Percentiles rank a stretch among this genome's conserved stretches.
phyloP scores from a whole-genome alignment of 495 filamentous ascomycete genomes.

The Aspergillus campestris region DNA sequence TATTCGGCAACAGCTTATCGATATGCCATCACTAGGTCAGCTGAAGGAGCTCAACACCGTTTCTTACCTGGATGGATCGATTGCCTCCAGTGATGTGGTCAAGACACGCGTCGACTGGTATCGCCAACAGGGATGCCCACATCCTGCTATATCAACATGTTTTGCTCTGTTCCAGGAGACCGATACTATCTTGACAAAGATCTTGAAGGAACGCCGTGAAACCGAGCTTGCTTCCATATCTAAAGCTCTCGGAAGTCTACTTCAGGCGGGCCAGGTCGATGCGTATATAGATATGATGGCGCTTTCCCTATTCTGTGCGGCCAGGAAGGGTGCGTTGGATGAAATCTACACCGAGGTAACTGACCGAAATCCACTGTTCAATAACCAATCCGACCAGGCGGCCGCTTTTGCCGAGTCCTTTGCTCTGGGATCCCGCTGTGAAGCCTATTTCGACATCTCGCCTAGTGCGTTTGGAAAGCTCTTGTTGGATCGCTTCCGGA shows the following conservation, averaged over 20 bases:
- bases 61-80: conserved; percentile 41
- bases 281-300: conserved; percentile 43
- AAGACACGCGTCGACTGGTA: conserved; percentile 45
- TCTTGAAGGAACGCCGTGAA: conserved; percentile 35
- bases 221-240: conserved; percentile 35
- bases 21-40: conserved; percentile 41
- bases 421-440: conserved; percentile 52
- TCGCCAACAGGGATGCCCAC: conserved; percentile 31
- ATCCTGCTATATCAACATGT: conserved; percentile 30
- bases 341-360: conserved; percentile 53
- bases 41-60: conserved; percentile 40
- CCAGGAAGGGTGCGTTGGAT: conserved; percentile 46
- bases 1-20: conserved; percentile 41
- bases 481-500: conserved; percentile 44
- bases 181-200: conserved; percentile 26
- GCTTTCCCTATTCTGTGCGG: conserved; percentile 48
- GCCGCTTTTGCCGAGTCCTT: conserved; percentile 54
- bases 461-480: conserved; percentile 48
- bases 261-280: conserved; percentile 34
- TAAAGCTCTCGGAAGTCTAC: conserved; percentile 24
- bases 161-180: conserved; percentile 40
- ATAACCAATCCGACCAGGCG: conserved; percentile 48
- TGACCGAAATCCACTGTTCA: conserved; percentile 52
- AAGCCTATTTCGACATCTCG: conserved; percentile 49
- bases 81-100: conserved; percentile 35